phyloP scores from a whole-genome alignment of 2,329 filamentous ascomycete genomes.

The Fusarium citri region DNA sequence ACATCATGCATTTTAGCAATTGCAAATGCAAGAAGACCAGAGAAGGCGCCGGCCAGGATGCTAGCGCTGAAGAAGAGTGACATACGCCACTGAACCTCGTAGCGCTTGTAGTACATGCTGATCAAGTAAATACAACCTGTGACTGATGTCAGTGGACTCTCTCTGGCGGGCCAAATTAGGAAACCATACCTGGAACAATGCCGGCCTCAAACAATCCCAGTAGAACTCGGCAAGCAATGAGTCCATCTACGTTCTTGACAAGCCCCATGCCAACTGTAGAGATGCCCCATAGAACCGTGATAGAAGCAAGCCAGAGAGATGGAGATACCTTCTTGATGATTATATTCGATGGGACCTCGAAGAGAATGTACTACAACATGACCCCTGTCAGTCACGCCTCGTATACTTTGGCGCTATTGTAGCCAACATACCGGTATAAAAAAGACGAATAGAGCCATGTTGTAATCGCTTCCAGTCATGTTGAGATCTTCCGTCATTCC shows the following conservation, averaged over 20 bases:
- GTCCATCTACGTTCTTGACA: background rate
- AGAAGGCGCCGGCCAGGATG: background rate
- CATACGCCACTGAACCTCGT: constrained; percentile 19
- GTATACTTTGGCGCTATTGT: accelerated
- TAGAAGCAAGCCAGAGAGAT: constrained; percentile 3
- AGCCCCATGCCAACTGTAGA: background rate
- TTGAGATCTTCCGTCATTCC: constrained; percentile 43
- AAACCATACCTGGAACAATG: background rate
- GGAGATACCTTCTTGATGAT: constrained; percentile 17
- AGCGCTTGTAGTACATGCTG: constrained; percentile 16
- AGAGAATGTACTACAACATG: constrained; percentile 12
- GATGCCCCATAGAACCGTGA: constrained; percentile 2
- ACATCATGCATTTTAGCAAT: constrained; percentile 21
- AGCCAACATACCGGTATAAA: constrained; percentile 1
- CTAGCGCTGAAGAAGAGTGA: constrained; percentile 7
- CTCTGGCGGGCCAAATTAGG: accelerated
- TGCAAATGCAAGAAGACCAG: background rate
- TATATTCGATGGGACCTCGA: constrained; percentile 29
- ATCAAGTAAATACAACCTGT: constrained; percentile 10
- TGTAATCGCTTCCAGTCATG: constrained; percentile 64
- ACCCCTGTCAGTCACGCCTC: constrained; percentile 43
- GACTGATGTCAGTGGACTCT: background rate
- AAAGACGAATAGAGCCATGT: constrained; percentile 53
- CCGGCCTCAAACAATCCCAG: constrained; percentile 12
- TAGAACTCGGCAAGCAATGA: background rate